A percentile compares a stretch with the other conserved stretches of the same genome.
Conservation (phyloP, 2,329 filamentous ascomycete species). For the Dryadomyces quercus-mongolicae region DNA sequence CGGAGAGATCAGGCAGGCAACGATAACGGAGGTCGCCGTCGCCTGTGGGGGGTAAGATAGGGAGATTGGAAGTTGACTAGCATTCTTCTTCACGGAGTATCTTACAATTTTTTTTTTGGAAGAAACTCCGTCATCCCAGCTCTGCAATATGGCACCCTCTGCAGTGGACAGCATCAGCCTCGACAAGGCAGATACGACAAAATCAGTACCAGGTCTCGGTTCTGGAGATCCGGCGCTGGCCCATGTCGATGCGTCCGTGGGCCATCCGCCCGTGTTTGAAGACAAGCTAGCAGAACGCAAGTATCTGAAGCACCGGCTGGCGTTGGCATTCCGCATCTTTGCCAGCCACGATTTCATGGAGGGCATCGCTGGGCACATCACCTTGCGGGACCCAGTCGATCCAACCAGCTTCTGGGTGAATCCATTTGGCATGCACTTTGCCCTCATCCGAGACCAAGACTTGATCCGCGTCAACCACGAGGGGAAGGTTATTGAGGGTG, state of each 20-base stretch:
- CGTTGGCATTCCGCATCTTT: constrained; percentile 44
- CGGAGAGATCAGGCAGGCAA: not conserved
- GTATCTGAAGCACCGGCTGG: constrained; percentile 40
- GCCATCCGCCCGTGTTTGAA: constrained; percentile 10
- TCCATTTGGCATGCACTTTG: constrained; percentile 48
- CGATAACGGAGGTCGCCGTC: not conserved
- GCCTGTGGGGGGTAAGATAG: not conserved
- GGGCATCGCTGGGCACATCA: constrained; percentile 53
- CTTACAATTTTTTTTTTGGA: too few relatives aligned
- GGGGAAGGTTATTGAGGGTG: constrained; percentile 52
- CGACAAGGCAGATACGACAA: constrained; percentile 21
- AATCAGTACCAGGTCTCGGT: not conserved
- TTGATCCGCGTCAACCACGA: constrained; percentile 49
- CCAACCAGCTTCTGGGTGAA: constrained; percentile 54
- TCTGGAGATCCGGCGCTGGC: constrained; percentile 12
- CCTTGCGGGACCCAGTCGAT: constrained; percentile 45
- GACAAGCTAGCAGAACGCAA: constrained; percentile 28
- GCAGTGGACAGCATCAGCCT: not conserved
- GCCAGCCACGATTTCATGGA: constrained; percentile 43
- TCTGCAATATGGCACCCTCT: constrained; percentile 9
- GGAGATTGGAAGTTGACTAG: too few relatives aligned
- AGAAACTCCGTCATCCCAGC: too few relatives aligned
- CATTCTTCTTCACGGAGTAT: too few relatives aligned
- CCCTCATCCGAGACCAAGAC: constrained; percentile 48
- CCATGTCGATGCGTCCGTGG: constrained; percentile 8